phyloP scores from a whole-genome alignment of 1,284 basidiomycete species.

The Cerioporus squamosus region DNA sequence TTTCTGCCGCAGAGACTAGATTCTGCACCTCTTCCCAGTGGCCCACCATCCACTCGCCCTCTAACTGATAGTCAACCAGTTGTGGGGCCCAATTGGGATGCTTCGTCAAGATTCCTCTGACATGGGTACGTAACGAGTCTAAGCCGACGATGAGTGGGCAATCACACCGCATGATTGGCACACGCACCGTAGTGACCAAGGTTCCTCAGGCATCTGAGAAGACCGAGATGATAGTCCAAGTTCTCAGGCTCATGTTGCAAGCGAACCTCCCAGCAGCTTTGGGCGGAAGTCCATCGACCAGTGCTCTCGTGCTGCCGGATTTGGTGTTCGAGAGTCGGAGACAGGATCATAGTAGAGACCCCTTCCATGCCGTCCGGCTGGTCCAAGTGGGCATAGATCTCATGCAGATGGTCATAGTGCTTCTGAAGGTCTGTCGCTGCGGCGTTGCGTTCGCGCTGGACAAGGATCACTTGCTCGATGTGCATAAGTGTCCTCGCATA shows the following conservation, averaged over 20 bases:
- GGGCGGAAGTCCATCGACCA: constrained; percentile 97
- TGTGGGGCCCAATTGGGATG: constrained; percentile 85
- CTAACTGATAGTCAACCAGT: constrained; percentile 86
- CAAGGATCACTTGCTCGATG: constrained; percentile 84
- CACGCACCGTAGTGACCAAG: constrained; percentile 93
- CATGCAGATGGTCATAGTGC: constrained; percentile 92
- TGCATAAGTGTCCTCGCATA: constrained; percentile 95
- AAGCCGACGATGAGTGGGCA: background rate
- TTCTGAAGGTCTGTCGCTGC: constrained; percentile 63
- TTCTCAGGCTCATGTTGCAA: constrained; percentile 92
- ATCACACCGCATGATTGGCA: background rate
- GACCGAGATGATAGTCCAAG: constrained; percentile 86
- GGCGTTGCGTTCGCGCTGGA: constrained; percentile 50
- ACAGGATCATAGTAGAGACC: constrained; percentile 87
- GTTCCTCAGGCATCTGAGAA: constrained; percentile 91
- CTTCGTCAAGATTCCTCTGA: constrained; percentile 86
- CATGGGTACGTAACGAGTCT: constrained; percentile 97
- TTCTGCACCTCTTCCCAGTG: constrained; percentile 86
- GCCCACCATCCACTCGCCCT: constrained; percentile 95
- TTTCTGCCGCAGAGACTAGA: constrained; percentile 55
- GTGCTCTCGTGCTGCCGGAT: constrained; percentile 98
- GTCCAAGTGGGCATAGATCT: constrained; percentile 95
- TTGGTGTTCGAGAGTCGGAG: constrained; percentile 94
- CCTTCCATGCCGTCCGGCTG: constrained; percentile 99
- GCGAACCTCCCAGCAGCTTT: constrained; percentile 99